Percentiles rank a stretch among this genome's conserved stretches.
Evolutionary conservation across 2,329 filamentous ascomycete species (phyloP).

Genomic region (Colletotrichum euphorbiae): DNA sequence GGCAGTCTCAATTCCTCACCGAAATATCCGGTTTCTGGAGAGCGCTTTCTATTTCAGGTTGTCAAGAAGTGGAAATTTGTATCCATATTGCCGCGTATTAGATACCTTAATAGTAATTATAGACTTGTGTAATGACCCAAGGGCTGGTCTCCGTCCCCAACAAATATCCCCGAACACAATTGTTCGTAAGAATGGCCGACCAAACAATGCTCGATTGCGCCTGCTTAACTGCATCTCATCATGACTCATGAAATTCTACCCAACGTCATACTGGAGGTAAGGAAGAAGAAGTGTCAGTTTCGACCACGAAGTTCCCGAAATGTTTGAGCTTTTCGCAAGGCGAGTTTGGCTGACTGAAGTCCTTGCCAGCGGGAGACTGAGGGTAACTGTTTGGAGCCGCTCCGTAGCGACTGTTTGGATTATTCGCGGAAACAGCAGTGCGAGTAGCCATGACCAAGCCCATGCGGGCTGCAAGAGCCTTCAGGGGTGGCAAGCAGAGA

Average conservation of each 20-base stretch:
- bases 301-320: conserved; percentile 13
- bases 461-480: conserved; percentile 19
- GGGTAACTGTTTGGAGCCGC: not conserved
- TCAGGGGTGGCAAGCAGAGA: conserved; percentile 42
- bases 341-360: not conserved
- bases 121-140: too few species aligned
- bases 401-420: conserved; percentile 2
- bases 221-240: not conserved
- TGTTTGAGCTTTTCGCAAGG: conserved; percentile 6
- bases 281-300: conserved; percentile 5
- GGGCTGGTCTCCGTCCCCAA: too few species aligned
- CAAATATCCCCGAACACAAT: too few species aligned
- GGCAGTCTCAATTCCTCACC: too few species aligned
- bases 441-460: not conserved
- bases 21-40: too few species aligned
- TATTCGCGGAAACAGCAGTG: not conserved
- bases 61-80: too few species aligned
- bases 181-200: too few species aligned
- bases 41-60: too few species aligned
- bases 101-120: too few species aligned
- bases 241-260: conserved; percentile 7
- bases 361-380: not conserved
- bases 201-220: not conserved
- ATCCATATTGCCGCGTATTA: too few species aligned
- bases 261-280: conserved; percentile 11